Evolutionary conservation across 805 yeast species (phyloP), one percentile per base, ranked within the genome.

Genomic region (Metahyphopichia silvanorum): DNA sequence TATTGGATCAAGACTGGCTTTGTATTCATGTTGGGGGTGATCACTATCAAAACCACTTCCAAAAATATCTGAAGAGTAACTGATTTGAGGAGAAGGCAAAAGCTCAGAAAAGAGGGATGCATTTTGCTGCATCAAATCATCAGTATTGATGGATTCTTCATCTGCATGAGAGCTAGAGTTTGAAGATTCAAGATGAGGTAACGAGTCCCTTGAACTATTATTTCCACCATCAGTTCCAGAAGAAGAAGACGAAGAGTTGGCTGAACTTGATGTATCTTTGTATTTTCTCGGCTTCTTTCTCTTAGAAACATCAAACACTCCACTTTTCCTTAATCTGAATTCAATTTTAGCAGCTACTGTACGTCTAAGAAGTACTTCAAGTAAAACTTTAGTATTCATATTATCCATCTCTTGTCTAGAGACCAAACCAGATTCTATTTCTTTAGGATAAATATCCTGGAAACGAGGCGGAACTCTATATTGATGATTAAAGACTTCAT

Each of bases 301-400:
- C 15, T 31, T 25, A 10, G 23, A 21, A 13, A n/a, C 10, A n/a
- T n/a, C n/a, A 13, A 31, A 30, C 4, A 27, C 20, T 12, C 15
- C 16, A 27, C 35, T 37, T 21, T 53, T 54, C 12, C 37, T 36
- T 29, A 66, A 46, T 25, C 72, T 39, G 37, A 51, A 66, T 3
- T 48, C 62, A 16, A 66, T 51, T 44, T 66, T 66, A 5, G 69
- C 71, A 21, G 69, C 64, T 40, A 65, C 42, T 1, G 71, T 66
- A 35, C 69, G 44, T 36, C 71, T 52, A n/a, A 66, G 34, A 26
- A 66, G 47, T 5, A 63, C 37, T 33, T 66, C 73, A 19, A 63
- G 48, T n/a, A 62, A 44, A 1, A 66, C 29, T 33, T 50, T 51
- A 25, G 46, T 51, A 31, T 65, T 55, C 31, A 65, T 39, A n/a